Conservation (phyloP, 2,329 filamentous ascomycete genomes). For the Diaporthe helianthi region DNA sequence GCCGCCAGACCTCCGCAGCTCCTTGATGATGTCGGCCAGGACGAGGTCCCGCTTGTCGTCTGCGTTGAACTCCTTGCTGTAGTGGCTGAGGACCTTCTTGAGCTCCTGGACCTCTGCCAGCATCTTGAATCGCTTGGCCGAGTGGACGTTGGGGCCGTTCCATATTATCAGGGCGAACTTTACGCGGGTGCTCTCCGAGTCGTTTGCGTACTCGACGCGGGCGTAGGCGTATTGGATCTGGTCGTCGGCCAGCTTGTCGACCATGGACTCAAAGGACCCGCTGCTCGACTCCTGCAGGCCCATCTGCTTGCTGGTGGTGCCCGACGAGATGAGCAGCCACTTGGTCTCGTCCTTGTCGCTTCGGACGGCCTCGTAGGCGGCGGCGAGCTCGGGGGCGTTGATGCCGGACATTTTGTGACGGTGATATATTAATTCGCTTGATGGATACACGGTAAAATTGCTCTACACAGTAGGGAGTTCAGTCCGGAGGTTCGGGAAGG, state of each 20-base stretch:
- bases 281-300: conserved; percentile 62
- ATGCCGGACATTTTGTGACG: conserved; percentile 58
- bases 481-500: neutral
- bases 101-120: conserved; percentile 57
- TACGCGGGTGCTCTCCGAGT: conserved; percentile 71
- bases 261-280: conserved; percentile 65
- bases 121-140: conserved; percentile 24
- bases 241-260: conserved; percentile 60
- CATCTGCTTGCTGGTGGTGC: conserved; percentile 61
- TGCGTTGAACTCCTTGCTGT: conserved; percentile 70
- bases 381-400: conserved; percentile 56
- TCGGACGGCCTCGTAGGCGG: conserved; percentile 71
- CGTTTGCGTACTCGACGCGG: conserved; percentile 73
- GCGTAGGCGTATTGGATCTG: conserved; percentile 73
- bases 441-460: neutral
- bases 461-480: conserved; percentile 4
- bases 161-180: conserved; percentile 74
- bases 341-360: conserved; percentile 70
- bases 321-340: conserved; percentile 69
- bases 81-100: conserved; percentile 63
- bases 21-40: conserved; percentile 65
- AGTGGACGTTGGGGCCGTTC: conserved; percentile 63
- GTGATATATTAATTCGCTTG: neutral
- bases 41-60: conserved; percentile 66
- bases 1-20: conserved; percentile 70